Conservation (phyloP, 257 asterid genomes). For the Nicotiana sylvestris region DNA sequence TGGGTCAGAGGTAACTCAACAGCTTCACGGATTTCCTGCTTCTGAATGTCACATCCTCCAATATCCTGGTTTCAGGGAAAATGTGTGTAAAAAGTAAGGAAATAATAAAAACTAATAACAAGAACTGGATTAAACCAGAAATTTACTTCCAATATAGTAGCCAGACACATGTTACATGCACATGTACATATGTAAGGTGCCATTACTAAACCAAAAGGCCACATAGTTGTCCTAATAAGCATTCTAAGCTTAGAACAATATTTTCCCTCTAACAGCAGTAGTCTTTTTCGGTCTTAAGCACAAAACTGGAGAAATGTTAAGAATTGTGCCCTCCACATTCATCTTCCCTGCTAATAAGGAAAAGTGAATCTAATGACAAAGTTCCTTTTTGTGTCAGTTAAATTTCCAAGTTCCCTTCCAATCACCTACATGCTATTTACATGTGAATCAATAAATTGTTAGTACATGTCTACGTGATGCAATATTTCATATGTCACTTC, state of each 20-base stretch:
- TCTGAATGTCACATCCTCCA: conserved; percentile 82
- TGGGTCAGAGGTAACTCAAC: conserved; percentile 84
- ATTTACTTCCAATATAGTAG: background rate
- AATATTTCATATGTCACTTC: no score
- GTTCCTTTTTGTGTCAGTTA: background rate
- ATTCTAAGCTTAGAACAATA: background rate
- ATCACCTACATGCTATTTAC: no score
- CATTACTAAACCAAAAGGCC: background rate
- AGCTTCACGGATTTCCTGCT: conserved; percentile 86
- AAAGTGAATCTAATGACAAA: background rate
- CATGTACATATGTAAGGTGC: background rate
- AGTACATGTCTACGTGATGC: no score
- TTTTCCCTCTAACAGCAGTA: background rate
- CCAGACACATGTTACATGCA: background rate
- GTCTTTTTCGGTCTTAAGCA: background rate
- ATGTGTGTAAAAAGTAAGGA: background rate
- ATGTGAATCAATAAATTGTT: no score
- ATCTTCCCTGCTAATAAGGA: background rate
- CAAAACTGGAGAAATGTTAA: background rate
- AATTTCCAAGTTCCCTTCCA: background rate
- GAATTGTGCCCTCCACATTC: background rate
- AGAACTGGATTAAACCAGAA: background rate
- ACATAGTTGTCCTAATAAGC: no score
- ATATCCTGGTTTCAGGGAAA: conserved; percentile 43
- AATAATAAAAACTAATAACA: background rate